Conservation (phyloP, 345 rosid species). For the Kernera saxatilis region DNA sequence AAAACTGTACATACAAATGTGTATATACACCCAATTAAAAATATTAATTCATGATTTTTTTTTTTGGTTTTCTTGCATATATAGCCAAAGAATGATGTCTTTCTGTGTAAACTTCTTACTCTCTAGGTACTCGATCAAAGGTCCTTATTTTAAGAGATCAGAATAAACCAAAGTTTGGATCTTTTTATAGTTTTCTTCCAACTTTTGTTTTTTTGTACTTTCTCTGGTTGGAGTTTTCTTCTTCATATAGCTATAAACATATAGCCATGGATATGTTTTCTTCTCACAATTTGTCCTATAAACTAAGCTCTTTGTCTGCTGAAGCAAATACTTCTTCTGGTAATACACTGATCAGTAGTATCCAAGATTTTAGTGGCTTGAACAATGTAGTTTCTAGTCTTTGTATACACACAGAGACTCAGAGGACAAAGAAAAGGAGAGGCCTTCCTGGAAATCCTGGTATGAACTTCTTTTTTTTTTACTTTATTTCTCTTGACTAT, state of each 20-base stretch:
- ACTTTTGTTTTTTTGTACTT: constrained; percentile 26
- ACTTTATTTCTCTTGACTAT: neutral
- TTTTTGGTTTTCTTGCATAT: constrained; percentile 10
- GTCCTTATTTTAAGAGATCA: constrained; percentile 30
- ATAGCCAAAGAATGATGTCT: constrained; percentile 58
- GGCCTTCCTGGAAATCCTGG: constrained; percentile 95
- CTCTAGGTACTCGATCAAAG: constrained; percentile 44
- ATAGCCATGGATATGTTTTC: constrained; percentile 46
- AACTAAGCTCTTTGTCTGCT: constrained; percentile 55
- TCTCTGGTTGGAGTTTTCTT: constrained; percentile 43
- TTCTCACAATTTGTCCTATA: constrained; percentile 54
- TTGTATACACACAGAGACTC: constrained; percentile 35
- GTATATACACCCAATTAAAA: neutral
- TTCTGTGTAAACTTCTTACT: constrained; percentile 44
- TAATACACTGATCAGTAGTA: constrained; percentile 31
- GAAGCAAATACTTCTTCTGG: constrained; percentile 68
- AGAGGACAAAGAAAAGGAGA: constrained; percentile 70
- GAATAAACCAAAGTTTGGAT: constrained; percentile 45
- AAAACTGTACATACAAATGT: constrained; percentile 9
- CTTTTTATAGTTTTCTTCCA: constrained; percentile 28
- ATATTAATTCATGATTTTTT: neutral
- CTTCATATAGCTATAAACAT: constrained; percentile 2
- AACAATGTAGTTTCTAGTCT: constrained; percentile 35
- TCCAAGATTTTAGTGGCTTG: constrained; percentile 45
- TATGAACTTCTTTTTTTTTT: neutral